Evolutionary conservation across 805 yeast genomes (phyloP), one percentile per base, ranked within the genome.

Genomic region (Metschnikowia bowlesiae): DNA sequence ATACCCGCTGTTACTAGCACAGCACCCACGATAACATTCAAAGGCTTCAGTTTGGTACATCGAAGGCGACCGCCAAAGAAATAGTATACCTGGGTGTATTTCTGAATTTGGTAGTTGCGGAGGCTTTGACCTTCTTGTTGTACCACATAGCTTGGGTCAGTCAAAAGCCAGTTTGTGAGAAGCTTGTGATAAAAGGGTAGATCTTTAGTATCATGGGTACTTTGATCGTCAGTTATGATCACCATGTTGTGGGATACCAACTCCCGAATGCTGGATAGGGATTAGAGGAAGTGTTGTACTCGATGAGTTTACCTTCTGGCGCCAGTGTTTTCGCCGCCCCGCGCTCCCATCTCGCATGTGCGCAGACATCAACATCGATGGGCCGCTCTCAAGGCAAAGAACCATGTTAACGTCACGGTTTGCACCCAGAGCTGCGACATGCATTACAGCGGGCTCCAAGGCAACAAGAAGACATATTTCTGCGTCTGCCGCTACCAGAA

Each of bases 11-110:
- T 58, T 0, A 80, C 32, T 0, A 76, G 57, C 4, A 65, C 42
- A 0, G 64, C 48, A 3, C 70, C 64, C 0, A 76, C 71, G 0
- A 69, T 34, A 2, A 78, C 30, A 9, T 73, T 73, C 13, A 73
- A 56, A 1, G 81, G 83, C 28, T 65, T 62, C 32, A 62, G 59
- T 50, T 69, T 74, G 8, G 75, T 61, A 0, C 78, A 67, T 32
- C 84, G 68, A 11, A 83, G 59, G 39, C 89, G 64, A 0, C 95
- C 96, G 11, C 94, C 94, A 44, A 81, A 64, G 4, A 85, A 66
- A 62, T 78, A 87, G 2, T 80, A 54, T 49, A 74, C 73, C 2
- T 46, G 41, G 31, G 46, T 47, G 40, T 51, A 51, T 8, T 62
- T 55, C 61, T 74, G 75, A 1, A 64, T 68, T 58, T 78, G 73